A percentile compares a stretch with the other conserved stretches of the same genome.
Conservation (phyloP, 345 rosid genomes). For the Zanthoxylum bungeanum region DNA sequence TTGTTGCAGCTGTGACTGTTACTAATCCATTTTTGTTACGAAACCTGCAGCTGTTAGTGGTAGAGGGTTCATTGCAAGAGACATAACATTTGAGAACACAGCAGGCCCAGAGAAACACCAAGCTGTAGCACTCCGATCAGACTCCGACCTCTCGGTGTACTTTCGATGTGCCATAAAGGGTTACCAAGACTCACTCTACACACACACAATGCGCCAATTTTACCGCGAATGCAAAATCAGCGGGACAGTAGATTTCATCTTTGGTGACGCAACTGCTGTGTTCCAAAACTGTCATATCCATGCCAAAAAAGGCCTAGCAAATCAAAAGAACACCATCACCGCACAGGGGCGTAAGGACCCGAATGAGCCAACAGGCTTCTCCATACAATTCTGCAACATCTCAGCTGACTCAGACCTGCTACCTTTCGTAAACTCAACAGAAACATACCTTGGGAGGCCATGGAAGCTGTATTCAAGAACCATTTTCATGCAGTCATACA, state of each 20-base stretch:
- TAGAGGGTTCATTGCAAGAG: constrained; percentile 75
- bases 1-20: neutral
- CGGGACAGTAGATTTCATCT: constrained; percentile 87
- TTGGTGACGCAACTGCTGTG: constrained; percentile 67
- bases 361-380: constrained; percentile 68
- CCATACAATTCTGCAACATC: constrained; percentile 79
- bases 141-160: constrained; percentile 68
- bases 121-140: constrained; percentile 77
- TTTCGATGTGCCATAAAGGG: constrained; percentile 62
- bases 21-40: neutral
- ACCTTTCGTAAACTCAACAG: constrained; percentile 37
- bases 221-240: constrained; percentile 74
- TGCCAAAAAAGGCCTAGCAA: constrained; percentile 56
- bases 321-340: constrained; percentile 74
- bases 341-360: constrained; percentile 85
- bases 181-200: constrained; percentile 84
- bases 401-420: constrained; percentile 59
- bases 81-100: constrained; percentile 77
- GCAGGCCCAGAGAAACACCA: constrained; percentile 87
- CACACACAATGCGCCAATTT: constrained; percentile 88
- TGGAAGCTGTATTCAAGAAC: constrained; percentile 86
- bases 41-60: constrained; percentile 75
- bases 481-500: constrained; percentile 64
- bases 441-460: constrained; percentile 79
- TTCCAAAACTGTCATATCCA: constrained; percentile 75